A percentile compares a stretch with the other conserved stretches of the same genome.
phyloP scores from a whole-genome alignment of 2,329 filamentous ascomycete species.

The Coniochaeta prunicola region DNA sequence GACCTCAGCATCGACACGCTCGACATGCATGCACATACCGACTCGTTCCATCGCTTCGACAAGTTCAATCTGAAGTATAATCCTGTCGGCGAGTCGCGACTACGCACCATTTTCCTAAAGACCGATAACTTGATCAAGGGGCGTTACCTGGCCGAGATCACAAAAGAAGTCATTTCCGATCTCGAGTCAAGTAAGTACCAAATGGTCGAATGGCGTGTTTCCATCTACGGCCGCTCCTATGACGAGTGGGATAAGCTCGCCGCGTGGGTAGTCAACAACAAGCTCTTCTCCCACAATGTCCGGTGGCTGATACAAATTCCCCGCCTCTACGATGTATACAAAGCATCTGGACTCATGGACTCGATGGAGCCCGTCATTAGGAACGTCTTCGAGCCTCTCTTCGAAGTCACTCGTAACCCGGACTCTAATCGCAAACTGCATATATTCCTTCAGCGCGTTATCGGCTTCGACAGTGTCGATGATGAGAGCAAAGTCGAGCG shows the following conservation, averaged over 20 bases:
- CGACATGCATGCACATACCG: constrained; percentile 98
- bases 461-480: constrained; percentile 96
- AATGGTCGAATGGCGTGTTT: constrained; percentile 99
- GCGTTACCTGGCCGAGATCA: constrained; percentile 93
- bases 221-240: constrained; percentile 85
- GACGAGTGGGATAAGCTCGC: constrained; percentile 98
- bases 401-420: constrained; percentile 87
- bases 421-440: constrained; percentile 85
- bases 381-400: constrained; percentile 90
- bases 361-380: constrained; percentile 84
- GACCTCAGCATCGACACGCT: constrained; percentile 97
- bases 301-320: constrained; percentile 96
- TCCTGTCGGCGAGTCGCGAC: constrained; percentile 86
- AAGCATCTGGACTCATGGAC: constrained; percentile 76
- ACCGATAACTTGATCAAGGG: constrained; percentile 97
- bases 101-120: constrained; percentile 97
- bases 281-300: constrained; percentile 94
- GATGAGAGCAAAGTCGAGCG: constrained; percentile 97
- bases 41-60: constrained; percentile 97
- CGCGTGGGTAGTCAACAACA: constrained; percentile 96
- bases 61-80: constrained; percentile 99
- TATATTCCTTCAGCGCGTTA: constrained; percentile 87
- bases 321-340: constrained; percentile 92
- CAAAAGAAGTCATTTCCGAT: constrained; percentile 95
- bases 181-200: constrained; percentile 98